Conservation (phyloP, 2,329 filamentous ascomycete genomes). For the Fusarium sp. region DNA sequence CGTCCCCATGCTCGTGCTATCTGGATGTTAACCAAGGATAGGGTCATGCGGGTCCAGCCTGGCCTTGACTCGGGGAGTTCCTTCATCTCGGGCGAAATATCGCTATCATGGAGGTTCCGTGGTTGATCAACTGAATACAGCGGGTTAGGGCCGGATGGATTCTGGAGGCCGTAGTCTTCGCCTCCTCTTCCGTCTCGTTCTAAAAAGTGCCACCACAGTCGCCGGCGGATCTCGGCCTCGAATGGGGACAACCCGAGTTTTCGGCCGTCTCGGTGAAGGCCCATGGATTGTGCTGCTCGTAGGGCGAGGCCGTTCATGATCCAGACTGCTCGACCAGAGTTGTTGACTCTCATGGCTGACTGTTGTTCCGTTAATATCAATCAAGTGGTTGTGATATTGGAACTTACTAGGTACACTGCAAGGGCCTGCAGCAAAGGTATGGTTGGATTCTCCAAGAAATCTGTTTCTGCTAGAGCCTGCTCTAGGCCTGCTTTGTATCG, state of each 20-base stretch:
- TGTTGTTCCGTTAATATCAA: conserved; percentile 12
- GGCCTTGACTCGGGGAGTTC: conserved; percentile 56
- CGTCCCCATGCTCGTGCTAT: conserved; percentile 48
- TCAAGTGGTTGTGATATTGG: not conserved
- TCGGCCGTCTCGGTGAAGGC: conserved; percentile 61
- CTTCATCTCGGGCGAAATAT: conserved; percentile 58
- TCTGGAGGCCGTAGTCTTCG: conserved; percentile 62
- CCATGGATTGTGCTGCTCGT: conserved; percentile 58
- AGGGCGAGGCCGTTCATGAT: conserved; percentile 55
- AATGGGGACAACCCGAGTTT: conserved; percentile 58
- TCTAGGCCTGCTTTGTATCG: conserved; percentile 49
- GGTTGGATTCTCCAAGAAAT: conserved; percentile 53
- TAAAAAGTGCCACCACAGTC: conserved; percentile 63
- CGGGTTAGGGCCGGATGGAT: conserved; percentile 5
- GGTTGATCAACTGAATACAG: conserved; percentile 58
- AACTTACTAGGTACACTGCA: conserved; percentile 50
- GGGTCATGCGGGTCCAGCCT: conserved; percentile 66
- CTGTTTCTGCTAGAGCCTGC: conserved; percentile 49
- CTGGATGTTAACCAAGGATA: conserved; percentile 62
- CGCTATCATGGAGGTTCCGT: conserved; percentile 63
- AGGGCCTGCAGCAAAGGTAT: conserved; percentile 48
- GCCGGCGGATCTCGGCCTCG: conserved; percentile 63
- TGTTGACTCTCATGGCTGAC: conserved; percentile 46
- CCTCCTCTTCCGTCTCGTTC: conserved; percentile 59
- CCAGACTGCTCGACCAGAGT: conserved; percentile 49